A percentile compares a stretch with the other conserved stretches of the same genome.
phyloP scores from a whole-genome alignment of 2,329 filamentous ascomycete species.

The Fusarium pseudograminearum region DNA sequence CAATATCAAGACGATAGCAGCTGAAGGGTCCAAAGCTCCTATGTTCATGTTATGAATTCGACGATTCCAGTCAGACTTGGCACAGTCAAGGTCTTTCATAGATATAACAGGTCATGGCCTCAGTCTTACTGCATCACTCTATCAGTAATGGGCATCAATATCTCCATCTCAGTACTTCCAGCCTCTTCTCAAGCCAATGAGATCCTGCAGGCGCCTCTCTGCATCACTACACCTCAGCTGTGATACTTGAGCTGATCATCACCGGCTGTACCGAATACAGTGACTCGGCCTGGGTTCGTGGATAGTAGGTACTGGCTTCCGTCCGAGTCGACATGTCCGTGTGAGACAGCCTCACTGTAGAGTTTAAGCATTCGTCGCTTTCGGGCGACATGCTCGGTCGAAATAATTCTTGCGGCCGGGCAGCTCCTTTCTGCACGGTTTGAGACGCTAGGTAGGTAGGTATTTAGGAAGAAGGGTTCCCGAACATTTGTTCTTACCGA shows the following conservation, averaged over 20 bases:
- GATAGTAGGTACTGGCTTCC: background rate
- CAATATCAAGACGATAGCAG: background rate
- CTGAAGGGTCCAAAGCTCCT: background rate
- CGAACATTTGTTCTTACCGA: background rate
- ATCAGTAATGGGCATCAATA: constrained; percentile 7
- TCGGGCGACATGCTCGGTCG: constrained; percentile 6
- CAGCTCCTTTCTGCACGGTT: constrained; percentile 9
- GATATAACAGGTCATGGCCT: background rate
- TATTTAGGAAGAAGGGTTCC: constrained; percentile 17
- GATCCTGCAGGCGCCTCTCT: constrained; percentile 24
- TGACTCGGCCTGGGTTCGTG: constrained; percentile 5
- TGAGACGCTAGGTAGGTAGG: no score
- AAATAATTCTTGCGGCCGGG: constrained; percentile 7
- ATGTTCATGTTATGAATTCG: background rate
- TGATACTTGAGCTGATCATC: constrained; percentile 25
- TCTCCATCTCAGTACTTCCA: constrained; percentile 7
- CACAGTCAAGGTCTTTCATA: background rate
- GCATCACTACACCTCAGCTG: constrained; percentile 30
- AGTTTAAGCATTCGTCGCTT: constrained; percentile 4
- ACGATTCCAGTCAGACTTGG: background rate
- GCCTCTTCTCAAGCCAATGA: constrained; percentile 10
- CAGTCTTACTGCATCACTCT: constrained; percentile 8
- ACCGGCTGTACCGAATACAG: constrained; percentile 18
- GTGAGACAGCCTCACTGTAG: constrained; percentile 12
- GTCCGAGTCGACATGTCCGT: constrained; percentile 12